Evolutionary conservation across 345 rosid genomes (phyloP).

Genomic region (Cardamine occulta): DNA sequence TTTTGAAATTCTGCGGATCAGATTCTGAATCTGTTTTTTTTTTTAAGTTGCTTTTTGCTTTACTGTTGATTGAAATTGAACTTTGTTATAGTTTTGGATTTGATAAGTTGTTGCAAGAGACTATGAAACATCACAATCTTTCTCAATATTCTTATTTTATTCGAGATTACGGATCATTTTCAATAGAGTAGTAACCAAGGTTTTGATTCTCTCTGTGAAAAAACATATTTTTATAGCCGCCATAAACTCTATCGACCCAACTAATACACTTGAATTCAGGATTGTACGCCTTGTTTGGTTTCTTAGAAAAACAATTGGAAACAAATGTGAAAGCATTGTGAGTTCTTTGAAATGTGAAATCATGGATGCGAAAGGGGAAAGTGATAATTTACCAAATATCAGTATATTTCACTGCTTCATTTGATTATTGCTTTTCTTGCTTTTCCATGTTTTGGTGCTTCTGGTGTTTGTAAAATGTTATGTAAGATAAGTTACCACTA

Average conservation of each 20-base stretch:
- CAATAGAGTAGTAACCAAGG: not conserved
- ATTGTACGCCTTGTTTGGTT: not conserved
- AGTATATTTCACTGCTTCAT: not conserved
- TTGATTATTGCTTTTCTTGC: not conserved
- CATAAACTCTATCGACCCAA: not conserved
- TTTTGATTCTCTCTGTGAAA: not conserved
- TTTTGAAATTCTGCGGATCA: not conserved
- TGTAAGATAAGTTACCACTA: not conserved
- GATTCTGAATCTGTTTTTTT: not conserved
- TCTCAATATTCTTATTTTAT: not conserved
- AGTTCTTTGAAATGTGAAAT: not conserved
- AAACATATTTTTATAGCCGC: not conserved
- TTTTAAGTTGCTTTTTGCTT: not conserved
- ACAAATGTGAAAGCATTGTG: not conserved
- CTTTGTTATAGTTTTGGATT: not conserved
- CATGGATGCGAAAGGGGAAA: not conserved
- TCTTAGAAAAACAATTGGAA: not conserved
- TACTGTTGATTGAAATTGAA: not conserved
- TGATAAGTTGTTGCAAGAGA: not conserved
- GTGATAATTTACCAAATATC: not conserved
- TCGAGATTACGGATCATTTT: not conserved
- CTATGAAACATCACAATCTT: not conserved
- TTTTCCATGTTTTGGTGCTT: constrained; percentile 1
- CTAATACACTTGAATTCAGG: constrained; percentile 1
- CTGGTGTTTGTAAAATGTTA: not conserved